Percentiles rank a stretch among this genome's conserved stretches.
These are phyloP conservation scores for Trichoderma harzianum DNA, from an alignment of 2,329 filamentous ascomycete genomes.

Conservation along the genomic window DNA sequence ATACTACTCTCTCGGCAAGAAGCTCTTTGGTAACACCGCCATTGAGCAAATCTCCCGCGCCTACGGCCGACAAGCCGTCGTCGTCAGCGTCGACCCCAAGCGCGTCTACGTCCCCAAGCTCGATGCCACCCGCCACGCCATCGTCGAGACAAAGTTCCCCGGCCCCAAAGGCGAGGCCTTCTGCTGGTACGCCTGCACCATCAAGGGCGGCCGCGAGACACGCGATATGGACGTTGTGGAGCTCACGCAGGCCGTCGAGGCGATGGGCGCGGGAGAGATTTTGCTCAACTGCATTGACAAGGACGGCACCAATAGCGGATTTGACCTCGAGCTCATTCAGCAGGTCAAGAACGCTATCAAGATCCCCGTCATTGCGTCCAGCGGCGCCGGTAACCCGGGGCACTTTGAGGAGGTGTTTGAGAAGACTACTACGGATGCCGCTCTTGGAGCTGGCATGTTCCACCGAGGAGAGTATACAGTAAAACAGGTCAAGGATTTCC, in stretches of 20 bases:
- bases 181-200: slow-evolving; percentile 98
- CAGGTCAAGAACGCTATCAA: slow-evolving; percentile 83
- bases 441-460: slow-evolving; percentile 95
- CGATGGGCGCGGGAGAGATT: slow-evolving; percentile 93
- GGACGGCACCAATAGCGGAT: slow-evolving; percentile 91
- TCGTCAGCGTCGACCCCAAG: slow-evolving; percentile 92
- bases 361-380: slow-evolving; percentile 94
- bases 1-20: slow-evolving; percentile 70
- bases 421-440: slow-evolving; percentile 83
- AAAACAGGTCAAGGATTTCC: slow-evolving; percentile 82
- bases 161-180: slow-evolving; percentile 74
- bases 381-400: slow-evolving; percentile 79
- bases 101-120: slow-evolving; percentile 77
- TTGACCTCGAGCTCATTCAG: slow-evolving; percentile 85
- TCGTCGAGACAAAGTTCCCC: slow-evolving; percentile 64
- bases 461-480: slow-evolving; percentile 95
- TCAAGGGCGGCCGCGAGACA: slow-evolving; percentile 93
- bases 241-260: slow-evolving; percentile 83
- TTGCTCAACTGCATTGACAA: slow-evolving; percentile 97
- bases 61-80: slow-evolving; percentile 95
- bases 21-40: slow-evolving; percentile 75
- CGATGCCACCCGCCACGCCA: slow-evolving; percentile 69
- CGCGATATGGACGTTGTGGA: slow-evolving; percentile 90
- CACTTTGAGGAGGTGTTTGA: slow-evolving; percentile 92
- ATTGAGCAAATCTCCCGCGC: slow-evolving; percentile 93